Evolutionary conservation across 345 rosid genomes (phyloP).

Genomic region (Atalantia buxifolia): DNA sequence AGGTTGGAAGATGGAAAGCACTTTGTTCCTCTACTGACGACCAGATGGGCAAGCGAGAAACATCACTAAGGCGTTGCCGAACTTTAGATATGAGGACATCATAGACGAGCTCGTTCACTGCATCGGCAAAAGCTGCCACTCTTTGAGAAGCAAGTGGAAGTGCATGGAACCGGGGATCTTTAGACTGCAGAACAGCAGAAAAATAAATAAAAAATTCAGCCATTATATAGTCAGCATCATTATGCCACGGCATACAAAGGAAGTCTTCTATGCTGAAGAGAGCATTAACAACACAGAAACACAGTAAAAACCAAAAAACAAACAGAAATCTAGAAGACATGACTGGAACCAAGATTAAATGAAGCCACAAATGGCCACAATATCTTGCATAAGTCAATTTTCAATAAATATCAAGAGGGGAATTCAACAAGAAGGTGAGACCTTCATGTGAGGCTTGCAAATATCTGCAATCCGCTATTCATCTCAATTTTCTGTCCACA

Average conservation of each 20-base stretch:
- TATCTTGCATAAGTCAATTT: background rate
- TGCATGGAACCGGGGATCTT: conserved; percentile 96
- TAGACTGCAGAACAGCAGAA: conserved; percentile 54
- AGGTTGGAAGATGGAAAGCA: conserved; percentile 79
- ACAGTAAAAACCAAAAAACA: background rate
- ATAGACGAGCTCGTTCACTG: conserved; percentile 90
- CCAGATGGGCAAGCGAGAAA: conserved; percentile 83
- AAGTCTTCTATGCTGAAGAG: background rate
- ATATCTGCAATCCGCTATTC: background rate
- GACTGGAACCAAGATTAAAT: background rate
- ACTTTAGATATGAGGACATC: conserved; percentile 96
- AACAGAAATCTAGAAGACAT: background rate
- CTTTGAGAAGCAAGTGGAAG: conserved; percentile 91
- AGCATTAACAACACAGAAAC: background rate
- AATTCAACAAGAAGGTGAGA: background rate
- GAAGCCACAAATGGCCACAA: background rate
- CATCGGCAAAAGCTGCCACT: conserved; percentile 76
- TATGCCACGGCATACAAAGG: background rate
- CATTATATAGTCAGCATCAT: background rate
- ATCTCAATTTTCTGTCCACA: background rate
- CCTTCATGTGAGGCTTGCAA: background rate
- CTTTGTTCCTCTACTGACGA: conserved; percentile 83
- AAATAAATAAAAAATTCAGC: background rate
- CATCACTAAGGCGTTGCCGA: conserved; percentile 80
- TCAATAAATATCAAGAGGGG: background rate